Evolutionary conservation across 768 basidiomycete species (phyloP).

Genomic region (Amylocystis lapponica): DNA sequence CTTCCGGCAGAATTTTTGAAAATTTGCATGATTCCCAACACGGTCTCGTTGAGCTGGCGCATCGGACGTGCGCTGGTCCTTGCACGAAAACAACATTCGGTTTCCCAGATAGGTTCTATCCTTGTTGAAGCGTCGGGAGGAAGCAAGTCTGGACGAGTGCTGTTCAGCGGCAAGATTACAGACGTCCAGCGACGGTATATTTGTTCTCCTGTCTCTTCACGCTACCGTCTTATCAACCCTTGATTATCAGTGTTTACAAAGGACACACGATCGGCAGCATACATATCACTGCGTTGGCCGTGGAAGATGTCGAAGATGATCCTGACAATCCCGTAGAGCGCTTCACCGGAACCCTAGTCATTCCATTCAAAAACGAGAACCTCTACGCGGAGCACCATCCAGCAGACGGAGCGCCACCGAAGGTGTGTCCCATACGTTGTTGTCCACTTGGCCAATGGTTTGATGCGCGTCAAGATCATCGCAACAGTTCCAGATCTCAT

Average conservation of each 20-base stretch:
- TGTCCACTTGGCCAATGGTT: background rate
- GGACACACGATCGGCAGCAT: constrained; percentile 29
- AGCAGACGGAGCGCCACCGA: constrained; percentile 24
- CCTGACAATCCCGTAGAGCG: background rate
- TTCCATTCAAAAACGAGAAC: constrained; percentile 64
- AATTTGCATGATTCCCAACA: no score
- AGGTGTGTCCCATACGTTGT: constrained; percentile 13
- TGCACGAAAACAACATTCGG: constrained; percentile 43
- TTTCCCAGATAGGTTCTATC: no score
- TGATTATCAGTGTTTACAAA: constrained; percentile 19
- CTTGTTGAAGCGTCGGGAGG: no score
- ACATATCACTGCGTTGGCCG: constrained; percentile 23
- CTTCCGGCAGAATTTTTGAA: no score
- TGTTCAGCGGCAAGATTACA: constrained; percentile 59
- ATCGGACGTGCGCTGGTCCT: constrained; percentile 54
- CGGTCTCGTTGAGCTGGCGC: constrained; percentile 58
- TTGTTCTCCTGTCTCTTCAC: background rate
- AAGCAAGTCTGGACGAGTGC: no score
- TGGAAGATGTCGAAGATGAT: constrained; percentile 25
- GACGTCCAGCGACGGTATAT: constrained; percentile 25
- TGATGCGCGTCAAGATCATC: constrained; percentile 30
- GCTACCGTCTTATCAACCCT: background rate
- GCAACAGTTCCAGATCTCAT: constrained; percentile 64
- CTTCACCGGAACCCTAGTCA: constrained; percentile 31
- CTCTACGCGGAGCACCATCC: constrained; percentile 40